Evolutionary conservation across 306 rosid species (phyloP).

Genomic region (Malus sylvestris): DNA sequence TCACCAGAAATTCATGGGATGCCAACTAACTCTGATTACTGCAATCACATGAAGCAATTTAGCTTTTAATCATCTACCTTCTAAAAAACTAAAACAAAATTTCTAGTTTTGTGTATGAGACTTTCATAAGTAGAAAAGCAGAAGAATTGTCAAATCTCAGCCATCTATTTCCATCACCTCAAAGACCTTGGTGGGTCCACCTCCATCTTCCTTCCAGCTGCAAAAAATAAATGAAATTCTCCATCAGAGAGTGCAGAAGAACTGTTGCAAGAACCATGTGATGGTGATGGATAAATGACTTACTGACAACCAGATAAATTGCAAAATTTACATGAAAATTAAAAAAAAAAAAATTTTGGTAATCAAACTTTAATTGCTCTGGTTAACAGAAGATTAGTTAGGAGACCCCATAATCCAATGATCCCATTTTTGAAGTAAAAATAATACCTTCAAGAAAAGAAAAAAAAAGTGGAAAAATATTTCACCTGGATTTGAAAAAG

Average conservation of each 20-base stretch:
- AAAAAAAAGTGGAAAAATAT: neutral
- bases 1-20: constrained; percentile 2
- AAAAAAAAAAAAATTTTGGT: rapidly evolving
- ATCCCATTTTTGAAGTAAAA: neutral
- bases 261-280: neutral
- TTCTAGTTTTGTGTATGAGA: neutral
- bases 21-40: constrained; percentile 31
- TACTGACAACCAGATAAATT: no score
- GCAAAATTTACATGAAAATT: neutral
- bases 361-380: neutral
- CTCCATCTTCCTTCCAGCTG: constrained; percentile 28
- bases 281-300: neutral
- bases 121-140: neutral
- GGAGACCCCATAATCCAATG: neutral
- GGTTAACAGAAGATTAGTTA: neutral
- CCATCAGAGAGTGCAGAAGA: constrained; percentile 8
- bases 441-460: neutral
- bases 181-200: constrained; percentile 23
- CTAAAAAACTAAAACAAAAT: neutral
- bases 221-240: constrained; percentile 14
- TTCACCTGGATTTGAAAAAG: neutral
- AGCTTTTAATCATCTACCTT: neutral
- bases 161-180: constrained; percentile 12
- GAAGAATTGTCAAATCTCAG: constrained; percentile 21
- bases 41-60: constrained; percentile 31